Evolutionary conservation across 73 alveolate genomes (phyloP).

Genomic region (Paramecium pentaurelia): DNA sequence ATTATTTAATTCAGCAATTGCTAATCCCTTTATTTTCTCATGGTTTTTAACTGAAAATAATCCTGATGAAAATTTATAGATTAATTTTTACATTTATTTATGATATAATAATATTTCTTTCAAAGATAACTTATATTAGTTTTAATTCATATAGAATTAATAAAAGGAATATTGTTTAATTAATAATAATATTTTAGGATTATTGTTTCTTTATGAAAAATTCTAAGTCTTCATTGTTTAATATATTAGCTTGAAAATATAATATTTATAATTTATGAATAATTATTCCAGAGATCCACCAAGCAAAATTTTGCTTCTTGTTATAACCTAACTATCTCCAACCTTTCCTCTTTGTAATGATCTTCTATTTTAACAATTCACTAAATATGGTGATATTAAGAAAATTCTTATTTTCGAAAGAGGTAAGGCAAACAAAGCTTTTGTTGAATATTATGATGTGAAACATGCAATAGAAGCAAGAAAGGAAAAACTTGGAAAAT

Average conservation of each 20-base stretch:
- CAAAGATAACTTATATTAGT: neutral
- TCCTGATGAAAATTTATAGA: neutral
- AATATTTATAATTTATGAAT: neutral
- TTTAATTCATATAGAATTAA: neutral
- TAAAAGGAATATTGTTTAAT: neutral
- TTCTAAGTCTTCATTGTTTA: neutral
- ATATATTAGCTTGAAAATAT: neutral
- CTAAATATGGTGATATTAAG: neutral
- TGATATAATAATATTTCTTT: conserved; percentile 14
- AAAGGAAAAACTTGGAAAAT: neutral
- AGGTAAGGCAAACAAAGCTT: conserved; percentile 44
- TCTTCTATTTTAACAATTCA: neutral
- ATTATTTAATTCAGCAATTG: conserved; percentile 63
- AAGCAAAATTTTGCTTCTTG: conserved; percentile 3
- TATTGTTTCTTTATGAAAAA: neutral
- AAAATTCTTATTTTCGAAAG: conserved; percentile 37
- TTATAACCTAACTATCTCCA: conserved; percentile 16
- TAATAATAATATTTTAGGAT: neutral
- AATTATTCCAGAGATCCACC: conserved; percentile 39
- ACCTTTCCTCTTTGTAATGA: conserved; percentile 33
- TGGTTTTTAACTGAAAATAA: neutral
- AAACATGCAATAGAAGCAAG: conserved; percentile 25
- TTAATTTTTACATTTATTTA: neutral
- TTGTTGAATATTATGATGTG: conserved; percentile 7
- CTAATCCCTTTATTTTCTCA: conserved; percentile 50